Percentiles rank a stretch among this genome's conserved stretches.
phyloP scores from a whole-genome alignment of 108 stramenopile genomes.

The Stephanodiscus minutulus region DNA sequence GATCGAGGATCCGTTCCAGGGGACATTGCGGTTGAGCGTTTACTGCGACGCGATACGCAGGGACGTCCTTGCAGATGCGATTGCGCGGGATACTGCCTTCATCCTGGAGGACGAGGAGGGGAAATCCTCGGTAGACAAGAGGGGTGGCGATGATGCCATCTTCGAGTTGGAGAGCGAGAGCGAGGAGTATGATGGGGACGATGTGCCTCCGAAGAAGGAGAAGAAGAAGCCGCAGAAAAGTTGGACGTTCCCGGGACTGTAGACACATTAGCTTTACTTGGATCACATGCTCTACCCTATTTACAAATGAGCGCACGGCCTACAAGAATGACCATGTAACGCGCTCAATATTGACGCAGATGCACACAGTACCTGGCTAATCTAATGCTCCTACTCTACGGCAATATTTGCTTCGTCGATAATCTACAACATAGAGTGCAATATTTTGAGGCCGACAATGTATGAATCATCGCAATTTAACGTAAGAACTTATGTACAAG shows the following conservation, averaged over 20 bases:
- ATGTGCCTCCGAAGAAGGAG: slow-evolving; percentile 15
- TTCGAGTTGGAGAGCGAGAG: slow-evolving; percentile 51
- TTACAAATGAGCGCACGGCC: neutral
- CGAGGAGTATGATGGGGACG: slow-evolving; percentile 48
- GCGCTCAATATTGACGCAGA: too few species aligned
- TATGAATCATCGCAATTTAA: too few species aligned
- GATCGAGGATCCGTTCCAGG: slow-evolving; percentile 97
- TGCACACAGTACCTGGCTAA: too few species aligned
- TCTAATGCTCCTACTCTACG: too few species aligned
- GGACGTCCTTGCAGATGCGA: slow-evolving; percentile 83
- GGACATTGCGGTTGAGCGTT: slow-evolving; percentile 78
- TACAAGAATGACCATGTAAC: too few species aligned
- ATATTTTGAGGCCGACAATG: too few species aligned
- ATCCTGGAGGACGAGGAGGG: slow-evolving; percentile 42
- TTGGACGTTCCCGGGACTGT: neutral
- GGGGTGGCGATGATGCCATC: slow-evolving; percentile 32
- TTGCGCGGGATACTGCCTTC: slow-evolving; percentile 77
- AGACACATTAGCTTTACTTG: neutral
- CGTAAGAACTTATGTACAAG: too few species aligned
- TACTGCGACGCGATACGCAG: slow-evolving; percentile 82
- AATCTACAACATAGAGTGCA: too few species aligned
- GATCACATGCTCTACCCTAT: neutral
- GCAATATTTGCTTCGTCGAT: too few species aligned
- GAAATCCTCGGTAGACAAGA: slow-evolving; percentile 17
- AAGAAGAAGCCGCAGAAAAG: slow-evolving; percentile 16